A percentile compares a stretch with the other conserved stretches of the same genome.
Conservation (phyloP, 2,329 filamentous ascomycete species). For the Xylariales sp. region DNA sequence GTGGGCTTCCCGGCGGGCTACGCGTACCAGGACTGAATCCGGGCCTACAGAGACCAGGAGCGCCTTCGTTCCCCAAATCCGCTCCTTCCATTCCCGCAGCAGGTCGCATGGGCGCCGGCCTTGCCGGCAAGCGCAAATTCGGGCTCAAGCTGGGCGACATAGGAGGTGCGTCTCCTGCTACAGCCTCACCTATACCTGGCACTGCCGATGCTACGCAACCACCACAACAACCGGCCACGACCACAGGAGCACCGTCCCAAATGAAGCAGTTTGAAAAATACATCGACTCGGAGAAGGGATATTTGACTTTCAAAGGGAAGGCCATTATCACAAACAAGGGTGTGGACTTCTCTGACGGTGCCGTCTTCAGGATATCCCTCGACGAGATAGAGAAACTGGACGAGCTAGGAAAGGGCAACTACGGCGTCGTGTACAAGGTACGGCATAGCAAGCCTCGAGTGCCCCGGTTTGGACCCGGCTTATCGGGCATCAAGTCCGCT, state of each 20-base stretch:
- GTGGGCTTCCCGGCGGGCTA: constrained; percentile 37
- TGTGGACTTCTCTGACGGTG: constrained; percentile 87
- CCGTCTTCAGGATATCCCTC: constrained; percentile 87
- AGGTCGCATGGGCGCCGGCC: constrained; percentile 22
- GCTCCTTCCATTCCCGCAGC: constrained; percentile 42
- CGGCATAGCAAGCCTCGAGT: constrained; percentile 67
- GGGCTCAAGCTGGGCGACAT: constrained; percentile 59
- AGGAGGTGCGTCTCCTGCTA: neutral
- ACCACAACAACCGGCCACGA: constrained; percentile 26
- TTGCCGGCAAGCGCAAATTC: constrained; percentile 60
- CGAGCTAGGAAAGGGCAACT: constrained; percentile 95
- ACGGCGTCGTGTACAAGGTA: constrained; percentile 96
- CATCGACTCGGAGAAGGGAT: constrained; percentile 87
- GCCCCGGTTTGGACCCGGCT: constrained; percentile 55
- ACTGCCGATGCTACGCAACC: constrained; percentile 1
- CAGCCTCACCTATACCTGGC: neutral
- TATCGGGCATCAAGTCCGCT: constrained; percentile 43
- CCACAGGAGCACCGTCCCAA: constrained; percentile 37
- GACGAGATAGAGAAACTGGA: constrained; percentile 89
- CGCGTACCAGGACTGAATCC: constrained; percentile 32
- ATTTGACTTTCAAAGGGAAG: constrained; percentile 87
- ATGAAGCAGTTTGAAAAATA: constrained; percentile 66
- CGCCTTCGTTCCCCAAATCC: constrained; percentile 46
- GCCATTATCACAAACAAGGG: constrained; percentile 84
- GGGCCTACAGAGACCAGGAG: constrained; percentile 39